Conservation (phyloP, 208 protist species). For the Crithidia sp. region DNA sequence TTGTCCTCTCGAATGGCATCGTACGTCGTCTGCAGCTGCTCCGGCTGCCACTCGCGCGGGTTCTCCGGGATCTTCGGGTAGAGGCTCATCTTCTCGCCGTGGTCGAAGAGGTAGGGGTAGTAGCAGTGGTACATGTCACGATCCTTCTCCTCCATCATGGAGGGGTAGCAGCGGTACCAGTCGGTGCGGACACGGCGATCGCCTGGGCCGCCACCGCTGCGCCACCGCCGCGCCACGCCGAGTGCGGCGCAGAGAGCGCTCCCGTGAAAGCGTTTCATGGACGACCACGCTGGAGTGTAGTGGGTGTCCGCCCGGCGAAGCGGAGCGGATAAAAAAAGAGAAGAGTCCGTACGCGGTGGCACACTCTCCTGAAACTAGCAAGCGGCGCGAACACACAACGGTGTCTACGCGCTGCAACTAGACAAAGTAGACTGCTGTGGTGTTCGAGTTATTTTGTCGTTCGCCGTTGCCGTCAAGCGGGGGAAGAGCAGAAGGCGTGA, state of each 20-base stretch:
- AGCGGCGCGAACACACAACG: no score
- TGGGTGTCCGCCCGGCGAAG: no score
- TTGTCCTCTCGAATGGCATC: conserved; percentile 94
- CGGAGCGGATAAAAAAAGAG: no score
- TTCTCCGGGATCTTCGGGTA: conserved; percentile 94
- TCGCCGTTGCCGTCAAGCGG: no score
- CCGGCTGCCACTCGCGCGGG: conserved; percentile 89
- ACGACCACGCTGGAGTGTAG: no score
- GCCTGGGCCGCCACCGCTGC: conserved; percentile 79
- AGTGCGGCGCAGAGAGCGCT: conserved; percentile 7
- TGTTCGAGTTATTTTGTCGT: no score
- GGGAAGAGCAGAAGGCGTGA: no score
- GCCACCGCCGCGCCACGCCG: conserved; percentile 45
- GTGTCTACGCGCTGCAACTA: background rate
- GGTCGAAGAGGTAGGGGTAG: conserved; percentile 94
- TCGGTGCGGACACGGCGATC: conserved; percentile 86
- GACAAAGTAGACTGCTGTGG: no score
- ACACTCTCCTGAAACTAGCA: no score
- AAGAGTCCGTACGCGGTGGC: no score
- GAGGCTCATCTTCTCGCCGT: conserved; percentile 91
- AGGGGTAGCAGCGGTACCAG: conserved; percentile 91
- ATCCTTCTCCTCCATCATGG: conserved; percentile 89
- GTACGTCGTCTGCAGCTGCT: conserved; percentile 94
- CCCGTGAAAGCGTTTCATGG: conserved; percentile 23
- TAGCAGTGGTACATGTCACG: conserved; percentile 95